Base-by-base conservation (phyloP, 208 protist species). In the Acanthamoeba royreba region DNA sequence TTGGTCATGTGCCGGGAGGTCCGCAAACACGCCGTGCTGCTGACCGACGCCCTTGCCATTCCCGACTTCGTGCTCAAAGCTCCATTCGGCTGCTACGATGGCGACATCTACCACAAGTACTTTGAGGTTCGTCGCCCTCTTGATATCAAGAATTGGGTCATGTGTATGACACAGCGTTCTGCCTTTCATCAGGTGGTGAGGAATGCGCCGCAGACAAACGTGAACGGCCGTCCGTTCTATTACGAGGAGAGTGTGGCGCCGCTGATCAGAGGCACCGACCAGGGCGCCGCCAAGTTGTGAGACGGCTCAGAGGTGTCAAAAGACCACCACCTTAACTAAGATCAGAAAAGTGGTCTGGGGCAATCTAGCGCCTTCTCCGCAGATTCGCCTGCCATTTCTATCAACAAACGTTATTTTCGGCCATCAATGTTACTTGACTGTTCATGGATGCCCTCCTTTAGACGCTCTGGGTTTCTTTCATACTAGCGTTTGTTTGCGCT, bases 41-140 rank as follows among this genome's bases (percentile, higher is more conserved):
- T 90, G 83, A 47, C 42, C 52, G 83, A 90, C 49, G 45, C 83
- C 7, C 42, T 90, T 13, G 42, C 31, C 83, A 72, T 72, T 13
- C 45, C 45, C 8, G 83, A 90, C 53, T 90, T 33, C 25, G 53
- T 90, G 46, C 83, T 90, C 33, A 90, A 90, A 52, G 35, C 49
- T 1, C 83, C 83, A 7, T 47, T 90, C 5, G 83, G 83, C 83
- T 28, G 35, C 45, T 90, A 90, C 53, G 83, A 90, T 35, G 83
- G 83, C 52, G 42, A 90, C 53, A 69, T 90, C 49, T 90, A 90
- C 83, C 17, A 40, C 7, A 90, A 90, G 83, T 90, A 90, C 83
- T 90, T 90, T 55, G 83, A 52, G 77, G 66, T 66, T 77, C 4
- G 13, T 38, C 17, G 8, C 38, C 35, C 55, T 63, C 5, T 28